Evolutionary conservation across 1,284 basidiomycete species (phyloP), one percentile per base, ranked within the genome.

Genomic region (Ceratobasidium sp.): DNA sequence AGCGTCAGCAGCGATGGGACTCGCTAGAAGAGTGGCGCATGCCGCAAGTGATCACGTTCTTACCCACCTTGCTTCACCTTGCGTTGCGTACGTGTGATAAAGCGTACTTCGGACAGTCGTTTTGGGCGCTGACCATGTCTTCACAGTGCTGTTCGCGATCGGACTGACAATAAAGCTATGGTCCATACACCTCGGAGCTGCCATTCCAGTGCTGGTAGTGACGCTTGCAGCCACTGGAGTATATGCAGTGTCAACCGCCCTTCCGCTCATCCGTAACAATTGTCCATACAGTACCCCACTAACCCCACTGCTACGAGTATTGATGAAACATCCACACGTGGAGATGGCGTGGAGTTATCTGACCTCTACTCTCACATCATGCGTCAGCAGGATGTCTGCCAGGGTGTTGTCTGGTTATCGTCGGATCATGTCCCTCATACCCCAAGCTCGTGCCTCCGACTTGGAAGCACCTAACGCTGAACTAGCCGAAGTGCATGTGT

Each of bases 261-360:
- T 67, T 15, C 65, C 65, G 26, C 45, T 67, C n/a, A 2, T 45
- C 11, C 5, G 33, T 35, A 17, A 23, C 13, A 28, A 51, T n/a
- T 67, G 65, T 35, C 65, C 65, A 15, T 67, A 67, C 26, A 67
- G 23, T 31, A 67, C 65, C 2, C 42, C 65, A 15, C 15, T 67
- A 33, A 28, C 65, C 8, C 6, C 20, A 15, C 31, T 60, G 15
- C 20, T 67, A 13, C n/a, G 17, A 11, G 23, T 28, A 3, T 33
- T 20, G 28, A 23, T 28, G 10, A 49, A 10, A 49, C 20, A 49
- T 20, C 4, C 20, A 4, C 15, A n/a, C 26, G 10, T n/a, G n/a
- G n/a, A n/a, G n/a, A n/a, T n/a, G n/a, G n/a, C n/a, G n/a, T n/a
- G n/a, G n/a, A n/a, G n/a, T n/a, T n/a, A 54, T 1, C 17, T 67